Base-by-base conservation (phyloP, 2,329 filamentous ascomycete genomes). In the Exophiala aquamarina region DNA sequence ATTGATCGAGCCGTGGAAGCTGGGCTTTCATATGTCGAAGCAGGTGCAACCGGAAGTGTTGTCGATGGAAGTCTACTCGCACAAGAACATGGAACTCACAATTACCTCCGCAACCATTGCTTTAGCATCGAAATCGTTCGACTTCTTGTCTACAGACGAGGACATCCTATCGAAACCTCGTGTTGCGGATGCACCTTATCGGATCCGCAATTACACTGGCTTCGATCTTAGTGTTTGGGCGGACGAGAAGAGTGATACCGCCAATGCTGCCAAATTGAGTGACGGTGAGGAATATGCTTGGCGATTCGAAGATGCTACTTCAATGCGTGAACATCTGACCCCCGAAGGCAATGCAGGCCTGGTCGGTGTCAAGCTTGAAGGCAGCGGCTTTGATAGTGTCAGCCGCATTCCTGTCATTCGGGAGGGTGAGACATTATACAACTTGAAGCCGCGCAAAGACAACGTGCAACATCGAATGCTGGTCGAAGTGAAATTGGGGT, bases 221-320 rank as follows among this genome's bases (percentile, higher is more conserved):
- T 98, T 97, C 59, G 86, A 91, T 46, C 79, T 95, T 18, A 80
- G 87, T 44, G 79, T 98, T 2, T 90, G 90, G 76, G 86, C 88
- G 34, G 89, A 88, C 68, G 82, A 82, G 42, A 78, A 83, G n/a
- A 84, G 86, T 44, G 80, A 84, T 33, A 78, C 80, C 52, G 81
- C 68, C 2, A 68, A 79, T n/a, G 84, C 84, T 4, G 81, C 87
- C 2, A 90, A 86, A 52, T 74, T 98, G 1, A 81, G 81, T 47
- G 94, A 98, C 61, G 94, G 93, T 7, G 82, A 95, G 61, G 93
- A 98, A 67, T 83, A 82, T 2, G 89, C 92, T 1, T 98, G 93
- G 93, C 86, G 90, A 56, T 98, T 98, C 55, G 93, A 98, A 67
- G 90, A 96, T 58, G 93, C 92, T 71, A 91, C 90, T 57, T 93